These are phyloP conservation scores for Apostasia ramifera DNA, from an alignment of 106 monocot genomes.

Conservation along the genomic window DNA sequence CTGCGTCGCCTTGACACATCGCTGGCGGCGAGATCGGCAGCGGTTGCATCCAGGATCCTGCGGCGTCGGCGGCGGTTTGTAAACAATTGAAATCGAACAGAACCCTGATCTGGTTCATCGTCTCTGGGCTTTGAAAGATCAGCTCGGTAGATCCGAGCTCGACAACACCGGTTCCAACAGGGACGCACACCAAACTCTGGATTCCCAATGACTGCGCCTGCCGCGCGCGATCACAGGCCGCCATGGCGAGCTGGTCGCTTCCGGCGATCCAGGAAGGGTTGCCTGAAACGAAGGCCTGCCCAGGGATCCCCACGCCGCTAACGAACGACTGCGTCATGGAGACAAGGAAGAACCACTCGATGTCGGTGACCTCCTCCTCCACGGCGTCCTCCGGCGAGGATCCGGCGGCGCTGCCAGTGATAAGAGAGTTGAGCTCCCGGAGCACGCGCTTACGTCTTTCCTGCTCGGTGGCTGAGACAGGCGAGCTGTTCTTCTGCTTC, in stretches of 20 bases:
- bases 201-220: conserved; percentile 55
- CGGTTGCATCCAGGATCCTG: conserved; percentile 12
- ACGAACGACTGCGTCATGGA: conserved; percentile 78
- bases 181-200: conserved; percentile 66
- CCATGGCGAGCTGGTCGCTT: conserved; percentile 9
- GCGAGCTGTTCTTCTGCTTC: conserved; percentile 8
- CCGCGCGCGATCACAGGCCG: conserved; percentile 44
- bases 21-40: conserved; percentile 2
- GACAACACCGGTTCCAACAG: conserved; percentile 49
- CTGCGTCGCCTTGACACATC: conserved; percentile 31
- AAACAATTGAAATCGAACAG: conserved; percentile 38
- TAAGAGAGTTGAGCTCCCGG: conserved; percentile 60
- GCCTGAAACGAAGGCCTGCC: conserved; percentile 44
- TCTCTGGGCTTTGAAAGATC: conserved; percentile 35
- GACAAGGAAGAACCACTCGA: conserved; percentile 83
- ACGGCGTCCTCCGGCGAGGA: conserved; percentile 27
- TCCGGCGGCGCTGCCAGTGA: conserved; percentile 21
- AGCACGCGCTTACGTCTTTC: conserved; percentile 71
- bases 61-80: not conserved
- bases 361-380: conserved; percentile 79
- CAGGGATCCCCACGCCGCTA: conserved; percentile 50
- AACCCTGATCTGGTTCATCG: conserved; percentile 29
- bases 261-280: conserved; percentile 36
- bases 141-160: conserved; percentile 71
- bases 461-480: conserved; percentile 41